A percentile compares a stretch with the other conserved stretches of the same genome.
Conservation (phyloP, 805 yeast genomes). For the Candida oleophila region DNA sequence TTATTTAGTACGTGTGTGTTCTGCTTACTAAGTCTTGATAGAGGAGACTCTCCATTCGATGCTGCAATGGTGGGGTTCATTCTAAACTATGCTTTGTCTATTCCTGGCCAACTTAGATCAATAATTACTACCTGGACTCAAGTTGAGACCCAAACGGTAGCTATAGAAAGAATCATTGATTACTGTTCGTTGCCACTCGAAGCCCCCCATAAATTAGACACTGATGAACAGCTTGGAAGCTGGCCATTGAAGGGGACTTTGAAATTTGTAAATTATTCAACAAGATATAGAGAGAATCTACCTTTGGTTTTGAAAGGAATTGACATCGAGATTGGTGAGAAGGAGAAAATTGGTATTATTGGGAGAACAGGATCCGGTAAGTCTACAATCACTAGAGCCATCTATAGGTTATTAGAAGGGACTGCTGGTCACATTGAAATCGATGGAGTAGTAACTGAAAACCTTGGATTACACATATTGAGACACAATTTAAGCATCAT, state of each 20-base stretch:
- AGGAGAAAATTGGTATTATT: constrained; percentile 57
- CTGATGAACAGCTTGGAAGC: constrained; percentile 23
- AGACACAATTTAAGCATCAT: constrained; percentile 59
- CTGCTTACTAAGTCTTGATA: constrained; percentile 15
- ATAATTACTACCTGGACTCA: constrained; percentile 18
- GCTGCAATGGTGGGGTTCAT: constrained; percentile 20
- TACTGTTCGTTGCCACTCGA: constrained; percentile 28
- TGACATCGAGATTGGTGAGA: constrained; percentile 36
- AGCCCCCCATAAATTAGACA: constrained; percentile 34
- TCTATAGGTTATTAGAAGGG: constrained; percentile 49
- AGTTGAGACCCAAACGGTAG: constrained; percentile 17
- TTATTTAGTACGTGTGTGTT: constrained; percentile 18
- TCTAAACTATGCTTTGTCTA: constrained; percentile 16
- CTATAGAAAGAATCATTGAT: constrained; percentile 18
- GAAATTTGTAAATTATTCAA: constrained; percentile 63
- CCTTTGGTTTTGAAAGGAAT: constrained; percentile 52
- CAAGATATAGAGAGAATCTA: constrained; percentile 73
- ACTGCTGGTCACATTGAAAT: constrained; percentile 37
- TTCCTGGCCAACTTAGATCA: constrained; percentile 16
- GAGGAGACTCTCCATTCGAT: constrained; percentile 7
- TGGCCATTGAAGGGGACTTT: constrained; percentile 78
- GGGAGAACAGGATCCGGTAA: constrained; percentile 91
- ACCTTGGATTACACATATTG: constrained; percentile 40
- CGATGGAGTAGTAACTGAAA: constrained; percentile 44
- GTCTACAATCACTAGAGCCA: constrained; percentile 59